These are phyloP conservation scores for Xylaria curta DNA, from an alignment of 495 filamentous ascomycete genomes.

Conservation along the genomic window DNA sequence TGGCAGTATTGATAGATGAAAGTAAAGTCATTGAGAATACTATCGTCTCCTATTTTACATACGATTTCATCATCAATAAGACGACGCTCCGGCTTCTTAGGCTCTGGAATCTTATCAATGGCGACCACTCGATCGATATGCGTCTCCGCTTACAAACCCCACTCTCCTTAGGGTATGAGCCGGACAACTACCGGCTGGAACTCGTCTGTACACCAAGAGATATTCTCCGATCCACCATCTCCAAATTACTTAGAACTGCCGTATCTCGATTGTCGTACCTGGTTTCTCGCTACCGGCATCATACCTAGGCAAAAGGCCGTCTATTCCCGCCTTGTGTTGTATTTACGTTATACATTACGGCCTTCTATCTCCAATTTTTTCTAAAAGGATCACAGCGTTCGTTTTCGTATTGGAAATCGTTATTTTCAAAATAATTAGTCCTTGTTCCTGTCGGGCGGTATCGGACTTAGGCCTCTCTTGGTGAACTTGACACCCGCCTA, in stretches of 20 bases:
- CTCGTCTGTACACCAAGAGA: background rate
- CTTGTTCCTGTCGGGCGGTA: background rate
- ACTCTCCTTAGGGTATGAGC: background rate
- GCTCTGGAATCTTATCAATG: background rate
- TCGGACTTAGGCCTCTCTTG: background rate
- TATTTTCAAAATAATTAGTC: background rate
- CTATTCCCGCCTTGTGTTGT: background rate
- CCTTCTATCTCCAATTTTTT: background rate
- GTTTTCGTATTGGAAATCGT: background rate
- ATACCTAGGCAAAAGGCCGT: background rate
- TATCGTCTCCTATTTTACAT: background rate
- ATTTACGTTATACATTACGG: too few relatives aligned
- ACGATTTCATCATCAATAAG: background rate
- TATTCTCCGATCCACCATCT: background rate
- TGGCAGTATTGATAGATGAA: too few relatives aligned
- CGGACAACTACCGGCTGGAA: constrained; percentile 9
- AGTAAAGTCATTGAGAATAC: background rate
- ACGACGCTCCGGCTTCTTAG: background rate
- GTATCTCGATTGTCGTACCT: constrained; percentile 2
- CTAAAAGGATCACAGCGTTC: too few relatives aligned
- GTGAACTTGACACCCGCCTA: background rate
- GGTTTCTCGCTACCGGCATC: background rate
- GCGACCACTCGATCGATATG: background rate
- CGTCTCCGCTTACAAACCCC: constrained; percentile 3
- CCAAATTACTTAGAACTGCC: constrained; percentile 9